Evolutionary conservation across 257 asterid species (phyloP).

Genomic region (Echites panduratus): DNA sequence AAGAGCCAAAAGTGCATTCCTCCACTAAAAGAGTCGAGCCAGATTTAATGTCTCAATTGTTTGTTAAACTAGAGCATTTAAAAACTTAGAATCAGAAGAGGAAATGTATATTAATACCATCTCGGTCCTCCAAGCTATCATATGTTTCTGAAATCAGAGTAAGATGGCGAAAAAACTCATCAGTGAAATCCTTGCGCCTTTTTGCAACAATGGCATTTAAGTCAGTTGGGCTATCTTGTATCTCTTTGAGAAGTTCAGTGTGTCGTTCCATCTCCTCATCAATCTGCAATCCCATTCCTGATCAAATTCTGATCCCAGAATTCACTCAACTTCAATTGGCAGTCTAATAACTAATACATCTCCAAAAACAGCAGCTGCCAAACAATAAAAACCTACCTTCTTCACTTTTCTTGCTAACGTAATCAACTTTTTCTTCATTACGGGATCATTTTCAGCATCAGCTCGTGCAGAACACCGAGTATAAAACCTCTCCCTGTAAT

Average conservation of each 20-base stretch:
- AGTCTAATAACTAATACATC: neutral
- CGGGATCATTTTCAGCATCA: slow-evolving; percentile 48
- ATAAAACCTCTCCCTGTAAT: slow-evolving; percentile 59
- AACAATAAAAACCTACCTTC: slow-evolving; percentile 36
- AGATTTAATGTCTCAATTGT: neutral
- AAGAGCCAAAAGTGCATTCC: too few relatives aligned
- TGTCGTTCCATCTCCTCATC: slow-evolving; percentile 89
- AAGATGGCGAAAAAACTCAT: slow-evolving; percentile 72
- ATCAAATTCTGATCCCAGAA: slow-evolving; percentile 20
- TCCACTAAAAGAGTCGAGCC: neutral
- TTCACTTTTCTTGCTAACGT: slow-evolving; percentile 62
- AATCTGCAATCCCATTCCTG: slow-evolving; percentile 53
- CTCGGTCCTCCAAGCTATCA: slow-evolving; percentile 79
- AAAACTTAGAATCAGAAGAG: slow-evolving; percentile 3
- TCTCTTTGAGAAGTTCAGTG: slow-evolving; percentile 61
- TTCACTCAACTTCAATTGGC: neutral
- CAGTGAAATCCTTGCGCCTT: slow-evolving; percentile 76
- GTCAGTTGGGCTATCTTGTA: slow-evolving; percentile 73
- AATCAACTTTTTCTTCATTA: slow-evolving; percentile 50
- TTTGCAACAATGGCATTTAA: slow-evolving; percentile 74
- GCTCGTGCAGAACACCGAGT: slow-evolving; percentile 53
- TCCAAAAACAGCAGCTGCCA: neutral
- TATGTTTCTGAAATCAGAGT: slow-evolving; percentile 58
- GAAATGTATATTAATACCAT: slow-evolving; percentile 41
- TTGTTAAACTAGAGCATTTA: neutral